Evolutionary conservation across 2,329 filamentous ascomycete genomes (phyloP).

Genomic region (Onygenales sp.): DNA sequence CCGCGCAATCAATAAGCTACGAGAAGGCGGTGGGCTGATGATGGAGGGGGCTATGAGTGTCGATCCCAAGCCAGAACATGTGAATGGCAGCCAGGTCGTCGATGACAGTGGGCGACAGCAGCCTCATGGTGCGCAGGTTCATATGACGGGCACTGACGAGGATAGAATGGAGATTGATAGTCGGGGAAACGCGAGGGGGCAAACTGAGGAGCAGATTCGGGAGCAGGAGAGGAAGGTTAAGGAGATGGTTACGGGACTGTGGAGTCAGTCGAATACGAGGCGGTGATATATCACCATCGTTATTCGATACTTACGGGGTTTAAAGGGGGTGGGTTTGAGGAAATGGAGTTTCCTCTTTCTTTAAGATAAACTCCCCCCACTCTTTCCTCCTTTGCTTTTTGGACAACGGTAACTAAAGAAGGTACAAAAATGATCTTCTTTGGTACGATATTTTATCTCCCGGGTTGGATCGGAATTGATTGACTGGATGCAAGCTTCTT

Average conservation of each 20-base stretch:
- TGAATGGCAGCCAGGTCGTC: constrained; percentile 34
- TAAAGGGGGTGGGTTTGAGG: neutral
- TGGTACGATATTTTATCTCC: neutral
- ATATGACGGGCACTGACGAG: constrained; percentile 23
- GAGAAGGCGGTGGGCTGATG: constrained; percentile 52
- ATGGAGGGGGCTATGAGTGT: constrained; percentile 52
- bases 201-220: constrained; percentile 53
- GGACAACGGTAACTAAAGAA: neutral
- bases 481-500: too few relatives aligned
- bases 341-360: neutral
- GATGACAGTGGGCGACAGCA: constrained; percentile 23
- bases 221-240: constrained; percentile 52
- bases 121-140: constrained; percentile 11
- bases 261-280: constrained; percentile 29
- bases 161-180: constrained; percentile 47
- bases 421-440: neutral
- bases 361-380: neutral
- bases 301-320: neutral
- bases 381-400: neutral
- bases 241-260: constrained; percentile 49
- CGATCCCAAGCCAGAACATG: constrained; percentile 43
- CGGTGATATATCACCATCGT: constrained; percentile 8
- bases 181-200: constrained; percentile 49
- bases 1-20: constrained; percentile 57
- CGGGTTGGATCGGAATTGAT: neutral